These are phyloP conservation scores for Oryza rufipogon DNA, from an alignment of 176 grass and related monocot species.

Conservation along the genomic window DNA sequence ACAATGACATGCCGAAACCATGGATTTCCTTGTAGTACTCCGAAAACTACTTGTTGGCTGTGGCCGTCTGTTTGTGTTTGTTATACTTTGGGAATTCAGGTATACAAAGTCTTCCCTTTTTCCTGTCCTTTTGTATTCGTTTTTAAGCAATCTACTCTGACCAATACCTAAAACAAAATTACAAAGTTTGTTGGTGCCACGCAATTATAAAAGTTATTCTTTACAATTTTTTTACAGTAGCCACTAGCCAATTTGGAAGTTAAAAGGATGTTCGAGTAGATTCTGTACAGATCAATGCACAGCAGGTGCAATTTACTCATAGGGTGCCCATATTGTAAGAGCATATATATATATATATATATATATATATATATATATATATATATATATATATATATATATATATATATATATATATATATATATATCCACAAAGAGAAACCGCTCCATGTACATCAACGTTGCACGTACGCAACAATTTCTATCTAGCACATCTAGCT, in stretches of 20 bases:
- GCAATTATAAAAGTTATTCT: neutral
- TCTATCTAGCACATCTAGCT: neutral
- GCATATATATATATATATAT: neutral
- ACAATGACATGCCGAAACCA: neutral
- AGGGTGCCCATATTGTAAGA: neutral
- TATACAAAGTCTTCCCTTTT: neutral
- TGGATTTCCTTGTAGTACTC: neutral
- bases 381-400: neutral
- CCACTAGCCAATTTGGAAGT: neutral
- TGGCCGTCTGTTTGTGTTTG: neutral
- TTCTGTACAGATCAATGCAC: neutral
- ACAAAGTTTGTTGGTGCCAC: neutral
- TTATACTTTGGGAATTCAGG: neutral
- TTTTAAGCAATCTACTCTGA: neutral
- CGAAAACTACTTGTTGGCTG: neutral
- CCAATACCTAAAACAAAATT: neutral
- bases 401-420: neutral
- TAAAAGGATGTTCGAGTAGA: neutral
- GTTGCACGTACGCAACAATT: neutral
- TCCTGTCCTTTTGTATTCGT: neutral
- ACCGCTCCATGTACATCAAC: neutral
- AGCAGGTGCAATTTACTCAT: neutral
- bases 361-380: neutral
- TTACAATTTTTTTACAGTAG: too few species aligned
- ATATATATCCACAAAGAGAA: neutral